Evolutionary conservation across 306 rosid genomes (phyloP).

Genomic region (Lupinus albus): DNA sequence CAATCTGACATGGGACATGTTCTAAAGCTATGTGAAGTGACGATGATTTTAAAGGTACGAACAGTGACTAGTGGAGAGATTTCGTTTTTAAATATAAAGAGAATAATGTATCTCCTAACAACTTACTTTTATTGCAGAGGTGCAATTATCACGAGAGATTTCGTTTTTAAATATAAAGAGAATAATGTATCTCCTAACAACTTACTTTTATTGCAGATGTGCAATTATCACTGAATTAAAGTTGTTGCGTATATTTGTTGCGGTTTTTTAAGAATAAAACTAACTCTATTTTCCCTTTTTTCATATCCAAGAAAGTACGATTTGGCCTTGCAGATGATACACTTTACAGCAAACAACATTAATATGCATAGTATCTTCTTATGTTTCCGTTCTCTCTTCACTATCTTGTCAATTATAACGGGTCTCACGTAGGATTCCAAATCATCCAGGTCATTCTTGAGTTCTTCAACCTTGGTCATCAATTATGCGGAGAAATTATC

Average conservation of each 20-base stretch:
- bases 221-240: too few species aligned
- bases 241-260: too few species aligned
- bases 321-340: neutral
- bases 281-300: neutral
- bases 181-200: too few species aligned
- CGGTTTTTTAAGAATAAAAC: too few species aligned
- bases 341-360: neutral
- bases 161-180: too few species aligned
- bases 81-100: neutral
- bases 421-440: conserved; percentile 51
- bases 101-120: too few species aligned
- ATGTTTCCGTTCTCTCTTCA: conserved; percentile 28
- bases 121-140: too few species aligned
- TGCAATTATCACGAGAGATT: too few species aligned
- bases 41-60: neutral
- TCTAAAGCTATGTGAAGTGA: conserved; percentile 11
- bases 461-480: conserved; percentile 52
- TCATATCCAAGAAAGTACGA: neutral
- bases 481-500: neutral
- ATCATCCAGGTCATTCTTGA: conserved; percentile 49
- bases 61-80: neutral
- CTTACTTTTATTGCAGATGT: too few species aligned
- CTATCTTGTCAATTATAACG: conserved; percentile 42
- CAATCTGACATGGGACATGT: conserved; percentile 33
- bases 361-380: neutral